Conservation (phyloP, 176 grass and related monocot species). For the Alopecurus myosuroides region DNA sequence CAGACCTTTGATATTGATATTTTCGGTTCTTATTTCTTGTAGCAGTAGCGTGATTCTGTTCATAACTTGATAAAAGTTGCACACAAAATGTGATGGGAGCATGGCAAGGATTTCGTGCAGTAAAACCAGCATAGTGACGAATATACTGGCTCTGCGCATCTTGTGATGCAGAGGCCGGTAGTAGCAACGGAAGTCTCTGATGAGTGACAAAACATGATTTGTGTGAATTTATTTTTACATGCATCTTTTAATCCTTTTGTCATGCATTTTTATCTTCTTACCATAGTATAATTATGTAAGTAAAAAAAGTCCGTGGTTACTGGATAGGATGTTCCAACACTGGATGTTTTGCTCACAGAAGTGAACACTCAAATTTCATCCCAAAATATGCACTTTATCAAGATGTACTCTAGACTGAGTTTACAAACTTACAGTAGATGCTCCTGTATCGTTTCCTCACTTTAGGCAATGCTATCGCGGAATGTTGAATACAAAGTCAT, state of each 20-base stretch:
- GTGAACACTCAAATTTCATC: not conserved
- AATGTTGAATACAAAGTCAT: not conserved
- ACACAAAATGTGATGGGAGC: not conserved
- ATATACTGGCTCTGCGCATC: not conserved
- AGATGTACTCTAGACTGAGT: not conserved
- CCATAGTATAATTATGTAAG: not conserved
- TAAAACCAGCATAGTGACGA: not conserved
- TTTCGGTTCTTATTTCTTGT: not conserved
- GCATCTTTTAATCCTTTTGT: not conserved
- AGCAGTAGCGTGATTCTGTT: not conserved
- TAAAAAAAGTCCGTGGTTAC: not conserved
- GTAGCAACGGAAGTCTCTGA: not conserved
- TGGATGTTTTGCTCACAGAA: slow-evolving; percentile 6
- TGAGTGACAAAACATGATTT: not conserved
- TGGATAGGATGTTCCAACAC: not conserved
- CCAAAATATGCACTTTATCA: not conserved
- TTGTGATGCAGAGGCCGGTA: not conserved
- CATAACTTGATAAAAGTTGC: not conserved
- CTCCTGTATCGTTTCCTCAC: not conserved
- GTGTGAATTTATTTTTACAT: not conserved
- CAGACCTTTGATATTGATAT: not conserved
- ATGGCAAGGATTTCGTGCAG: not conserved
- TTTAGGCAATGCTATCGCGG: not conserved
- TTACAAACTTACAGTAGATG: not conserved
- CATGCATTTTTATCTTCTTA: not conserved